phyloP scores from a whole-genome alignment of 345 rosid genomes.

The Hypericum perforatum region DNA sequence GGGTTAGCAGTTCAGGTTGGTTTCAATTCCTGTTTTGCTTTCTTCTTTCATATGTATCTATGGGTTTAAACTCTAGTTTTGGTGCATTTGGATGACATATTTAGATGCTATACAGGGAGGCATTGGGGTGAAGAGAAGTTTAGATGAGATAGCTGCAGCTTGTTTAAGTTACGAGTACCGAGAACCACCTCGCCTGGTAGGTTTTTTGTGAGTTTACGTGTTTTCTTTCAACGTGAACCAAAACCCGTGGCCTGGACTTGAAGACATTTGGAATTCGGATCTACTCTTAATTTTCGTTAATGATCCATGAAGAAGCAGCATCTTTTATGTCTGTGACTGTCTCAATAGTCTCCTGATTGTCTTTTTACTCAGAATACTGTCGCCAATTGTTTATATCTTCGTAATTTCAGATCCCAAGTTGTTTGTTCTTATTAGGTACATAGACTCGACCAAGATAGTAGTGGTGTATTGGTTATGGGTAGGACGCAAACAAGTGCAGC shows the following conservation, averaged over 20 bases:
- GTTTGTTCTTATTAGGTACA: conserved; percentile 49
- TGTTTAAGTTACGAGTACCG: conserved; percentile 51
- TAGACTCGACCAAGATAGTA: conserved; percentile 86
- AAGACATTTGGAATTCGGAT: not conserved
- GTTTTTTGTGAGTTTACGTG: conserved; percentile 16
- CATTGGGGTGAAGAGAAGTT: conserved; percentile 62
- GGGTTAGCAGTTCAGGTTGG: conserved; percentile 92
- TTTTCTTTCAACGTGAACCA: not conserved
- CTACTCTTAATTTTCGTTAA: too few relatives aligned
- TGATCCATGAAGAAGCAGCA: too few relatives aligned
- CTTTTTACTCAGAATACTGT: too few relatives aligned
- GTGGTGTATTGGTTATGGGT: conserved; percentile 92
- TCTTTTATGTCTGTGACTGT: too few relatives aligned
- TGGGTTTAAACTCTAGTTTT: not conserved
- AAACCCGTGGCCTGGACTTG: not conserved
- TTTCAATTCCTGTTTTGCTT: conserved; percentile 3
- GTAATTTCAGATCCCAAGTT: not conserved
- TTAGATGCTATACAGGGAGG: conserved; percentile 56
- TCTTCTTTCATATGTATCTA: not conserved
- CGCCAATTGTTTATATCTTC: too few relatives aligned
- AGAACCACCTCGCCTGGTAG: conserved; percentile 82
- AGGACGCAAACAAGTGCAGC: conserved; percentile 73
- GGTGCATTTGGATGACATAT: not conserved
- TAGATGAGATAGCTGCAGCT: conserved; percentile 67
- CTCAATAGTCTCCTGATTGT: too few relatives aligned